Conservation (phyloP, 495 filamentous ascomycete genomes). For the Penicillium tannophilum region DNA sequence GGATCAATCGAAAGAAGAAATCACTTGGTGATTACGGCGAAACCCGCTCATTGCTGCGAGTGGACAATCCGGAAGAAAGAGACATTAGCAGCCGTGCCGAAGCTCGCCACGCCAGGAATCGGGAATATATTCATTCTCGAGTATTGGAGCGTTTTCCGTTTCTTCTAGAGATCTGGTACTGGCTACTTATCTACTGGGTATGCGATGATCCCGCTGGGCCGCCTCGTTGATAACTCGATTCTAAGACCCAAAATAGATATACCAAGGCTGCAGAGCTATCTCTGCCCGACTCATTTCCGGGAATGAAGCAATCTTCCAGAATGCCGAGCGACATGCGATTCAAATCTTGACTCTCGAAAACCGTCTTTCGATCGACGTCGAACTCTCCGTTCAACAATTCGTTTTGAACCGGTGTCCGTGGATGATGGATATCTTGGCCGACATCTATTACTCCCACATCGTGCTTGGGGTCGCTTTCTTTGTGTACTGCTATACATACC, state of each 20-base stretch:
- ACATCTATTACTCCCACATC: constrained; percentile 49
- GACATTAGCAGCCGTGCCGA: constrained; percentile 2
- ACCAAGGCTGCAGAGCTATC: constrained; percentile 62
- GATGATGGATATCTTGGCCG: constrained; percentile 58
- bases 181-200: constrained; percentile 63
- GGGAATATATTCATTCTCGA: constrained; percentile 26
- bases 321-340: constrained; percentile 52
- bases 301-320: constrained; percentile 41
- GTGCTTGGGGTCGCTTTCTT: constrained; percentile 50
- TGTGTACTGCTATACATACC: constrained; percentile 63
- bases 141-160: constrained; percentile 46
- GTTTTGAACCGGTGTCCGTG: constrained; percentile 50
- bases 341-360: constrained; percentile 53
- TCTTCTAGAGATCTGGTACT: constrained; percentile 68
- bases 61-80: constrained; percentile 11
- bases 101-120: constrained; percentile 10
- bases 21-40: background rate
- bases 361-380: constrained; percentile 51
- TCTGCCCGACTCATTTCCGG: constrained; percentile 54
- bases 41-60: constrained; percentile 21
- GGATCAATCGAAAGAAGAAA: constrained; percentile 22
- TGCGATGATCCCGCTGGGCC: background rate
- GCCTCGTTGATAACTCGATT: background rate
- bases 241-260: constrained; percentile 35
- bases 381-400: constrained; percentile 49